Base-by-base conservation (phyloP, 1,284 basidiomycete species). In the Microbotryum scabiosae region DNA sequence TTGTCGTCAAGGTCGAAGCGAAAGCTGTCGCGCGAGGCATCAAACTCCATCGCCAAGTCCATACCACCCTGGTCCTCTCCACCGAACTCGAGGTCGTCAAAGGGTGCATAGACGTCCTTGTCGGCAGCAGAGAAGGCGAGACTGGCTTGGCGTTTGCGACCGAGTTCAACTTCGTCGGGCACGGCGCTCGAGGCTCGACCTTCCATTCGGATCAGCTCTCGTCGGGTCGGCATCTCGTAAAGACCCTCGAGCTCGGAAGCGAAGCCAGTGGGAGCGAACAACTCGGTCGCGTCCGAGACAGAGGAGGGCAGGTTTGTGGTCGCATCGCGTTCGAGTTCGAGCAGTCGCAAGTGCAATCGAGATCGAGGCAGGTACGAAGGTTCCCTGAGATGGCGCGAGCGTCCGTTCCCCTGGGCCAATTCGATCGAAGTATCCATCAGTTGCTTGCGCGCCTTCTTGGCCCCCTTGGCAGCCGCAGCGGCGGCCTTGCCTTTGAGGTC, bases 281-380 rank as follows among this genome's bases (percentile, higher is more conserved):
- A 47, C 28, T 64, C 61, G 54, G 59, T 23, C 1, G 55, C 23
- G 12, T 30, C 10, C 0, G 57, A 51, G 12, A 45, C 56, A 44
- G 60, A 58, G 44, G 25, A 50, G 12, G 60, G 23, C 36, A 67
- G 52, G 9, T 54, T 18, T 46, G 32, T 47, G 32, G 59, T 57
- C 25, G 48, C 49, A 36, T 45, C 53, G 10, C 48, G 43, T 14
- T 60, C 36, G 63, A 32, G 48, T 21, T 55, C 52, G 59, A 67
- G 64, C 32, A 71, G 66, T 16, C 66, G 69, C 51, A 71, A 59
- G 54, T 70, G 68, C 20, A 69, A 46, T 7, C 66, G 66, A 3
- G 69, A 71, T 7, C 62, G 28, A 5, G 70, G 68, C 4, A 71
- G 60, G 61, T 62, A 71, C 16, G 60, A 56, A 7, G 70, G 66